phyloP scores from a whole-genome alignment of 495 filamentous ascomycete species.

The Aspergillus biplanus region DNA sequence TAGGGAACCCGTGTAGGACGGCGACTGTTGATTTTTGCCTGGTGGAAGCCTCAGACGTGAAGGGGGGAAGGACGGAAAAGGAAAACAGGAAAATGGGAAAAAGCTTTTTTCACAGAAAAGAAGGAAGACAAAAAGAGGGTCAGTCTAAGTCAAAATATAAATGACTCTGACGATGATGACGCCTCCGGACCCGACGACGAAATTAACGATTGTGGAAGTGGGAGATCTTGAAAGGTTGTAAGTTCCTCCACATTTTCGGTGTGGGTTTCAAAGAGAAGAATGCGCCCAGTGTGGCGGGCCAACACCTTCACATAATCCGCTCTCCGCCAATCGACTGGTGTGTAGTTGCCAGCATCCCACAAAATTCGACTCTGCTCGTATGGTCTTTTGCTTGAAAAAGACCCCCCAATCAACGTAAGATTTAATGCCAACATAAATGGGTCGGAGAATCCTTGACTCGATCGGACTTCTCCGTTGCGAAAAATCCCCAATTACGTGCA shows the following conservation, averaged over 20 bases:
- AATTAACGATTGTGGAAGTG: slow-evolving; percentile 13
- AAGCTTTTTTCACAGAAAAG: background rate
- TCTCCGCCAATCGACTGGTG: slow-evolving; percentile 23
- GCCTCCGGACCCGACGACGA: slow-evolving; percentile 5
- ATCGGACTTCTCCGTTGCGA: too few species aligned
- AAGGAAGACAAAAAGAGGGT: background rate
- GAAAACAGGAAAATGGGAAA: background rate
- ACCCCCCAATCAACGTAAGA: too few species aligned
- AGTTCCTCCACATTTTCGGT: slow-evolving; percentile 31
- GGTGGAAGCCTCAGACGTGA: background rate
- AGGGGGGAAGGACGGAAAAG: background rate
- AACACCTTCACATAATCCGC: slow-evolving; percentile 21
- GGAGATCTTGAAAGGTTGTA: slow-evolving; percentile 20
- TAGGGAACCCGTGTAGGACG: background rate
- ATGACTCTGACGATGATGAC: background rate
- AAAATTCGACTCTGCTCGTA: background rate
- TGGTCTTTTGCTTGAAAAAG: too few species aligned
- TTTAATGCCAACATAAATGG: too few species aligned
- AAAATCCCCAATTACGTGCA: too few species aligned
- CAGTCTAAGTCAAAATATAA: background rate
- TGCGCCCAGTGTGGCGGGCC: slow-evolving; percentile 24
- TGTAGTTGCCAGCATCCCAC: background rate
- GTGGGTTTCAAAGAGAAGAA: slow-evolving; percentile 21
- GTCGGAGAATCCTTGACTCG: too few species aligned
- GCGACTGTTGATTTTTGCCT: background rate